These are phyloP conservation scores for Skeletonema costatum DNA, from an alignment of 108 stramenopile species.

Conservation along the genomic window DNA sequence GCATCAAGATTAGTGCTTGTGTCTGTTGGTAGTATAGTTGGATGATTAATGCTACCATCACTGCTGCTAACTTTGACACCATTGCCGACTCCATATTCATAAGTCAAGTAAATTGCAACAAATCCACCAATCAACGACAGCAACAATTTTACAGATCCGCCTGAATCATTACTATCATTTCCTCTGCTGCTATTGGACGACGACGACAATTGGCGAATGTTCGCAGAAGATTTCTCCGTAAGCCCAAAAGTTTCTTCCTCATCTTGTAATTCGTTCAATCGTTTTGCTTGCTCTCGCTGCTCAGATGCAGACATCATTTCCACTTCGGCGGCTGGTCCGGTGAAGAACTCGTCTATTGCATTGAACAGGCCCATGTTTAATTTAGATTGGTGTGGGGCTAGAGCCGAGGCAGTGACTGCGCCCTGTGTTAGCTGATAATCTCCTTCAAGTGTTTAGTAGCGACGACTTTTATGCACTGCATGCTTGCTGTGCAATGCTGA, in stretches of 20 bases:
- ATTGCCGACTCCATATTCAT: neutral
- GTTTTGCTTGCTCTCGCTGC: neutral
- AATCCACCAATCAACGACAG: neutral
- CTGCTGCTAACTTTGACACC: neutral
- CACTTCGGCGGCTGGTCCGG: neutral
- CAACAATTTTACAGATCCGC: neutral
- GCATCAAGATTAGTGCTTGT: neutral
- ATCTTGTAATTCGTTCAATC: slow-evolving; percentile 2
- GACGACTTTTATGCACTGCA: too few relatives aligned
- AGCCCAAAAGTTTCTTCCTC: slow-evolving; percentile 3
- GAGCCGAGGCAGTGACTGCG: too few relatives aligned
- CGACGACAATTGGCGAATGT: neutral
- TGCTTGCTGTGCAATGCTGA: too few relatives aligned
- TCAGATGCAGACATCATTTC: slow-evolving; percentile 1
- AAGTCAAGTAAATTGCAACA: neutral
- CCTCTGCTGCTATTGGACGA: neutral
- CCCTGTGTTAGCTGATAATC: too few relatives aligned
- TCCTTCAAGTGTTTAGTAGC: too few relatives aligned
- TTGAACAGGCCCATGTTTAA: neutral
- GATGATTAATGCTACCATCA: neutral
- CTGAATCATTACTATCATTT: neutral
- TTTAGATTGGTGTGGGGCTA: neutral
- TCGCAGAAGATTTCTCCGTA: neutral
- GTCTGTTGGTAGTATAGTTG: neutral
- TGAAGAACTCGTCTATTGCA: slow-evolving; percentile 1